Evolutionary conservation across 306 rosid genomes (phyloP).

Genomic region (Vigna angularis): DNA sequence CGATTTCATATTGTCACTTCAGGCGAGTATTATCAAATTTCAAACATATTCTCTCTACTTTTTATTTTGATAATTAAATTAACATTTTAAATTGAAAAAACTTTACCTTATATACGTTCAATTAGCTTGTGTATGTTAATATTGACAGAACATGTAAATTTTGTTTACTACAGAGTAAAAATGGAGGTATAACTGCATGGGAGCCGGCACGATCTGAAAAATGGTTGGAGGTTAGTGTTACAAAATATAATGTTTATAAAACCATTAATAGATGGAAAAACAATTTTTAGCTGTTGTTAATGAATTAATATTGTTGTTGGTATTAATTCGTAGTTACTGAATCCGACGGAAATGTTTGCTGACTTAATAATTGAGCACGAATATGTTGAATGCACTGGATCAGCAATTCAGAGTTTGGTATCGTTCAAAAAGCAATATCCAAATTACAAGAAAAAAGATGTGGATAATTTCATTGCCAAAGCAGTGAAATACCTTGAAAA

Average conservation of each 20-base stretch:
- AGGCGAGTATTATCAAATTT: too few species aligned
- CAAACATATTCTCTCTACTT: too few species aligned
- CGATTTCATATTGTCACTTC: too few species aligned
- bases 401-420: slow-evolving; percentile 45
- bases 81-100: too few species aligned
- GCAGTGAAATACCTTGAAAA: slow-evolving; percentile 40
- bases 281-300: too few species aligned
- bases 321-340: slow-evolving; percentile 28
- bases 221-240: slow-evolving; percentile 44
- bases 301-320: too few species aligned
- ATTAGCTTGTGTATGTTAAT: too few species aligned
- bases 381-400: slow-evolving; percentile 52
- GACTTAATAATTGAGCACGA: slow-evolving; percentile 46
- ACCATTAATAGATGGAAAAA: too few species aligned
- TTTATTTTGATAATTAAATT: too few species aligned
- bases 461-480: slow-evolving; percentile 30
- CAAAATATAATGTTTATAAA: too few species aligned
- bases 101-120: too few species aligned
- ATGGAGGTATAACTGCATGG: slow-evolving; percentile 73
- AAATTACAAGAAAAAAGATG: slow-evolving; percentile 39
- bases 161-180: slow-evolving; percentile 54
- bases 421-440: slow-evolving; percentile 45
- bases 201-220: slow-evolving; percentile 57
- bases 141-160: too few species aligned
- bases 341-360: slow-evolving; percentile 44